phyloP scores from a whole-genome alignment of 257 asterid species.

The Handroanthus guayacan region DNA sequence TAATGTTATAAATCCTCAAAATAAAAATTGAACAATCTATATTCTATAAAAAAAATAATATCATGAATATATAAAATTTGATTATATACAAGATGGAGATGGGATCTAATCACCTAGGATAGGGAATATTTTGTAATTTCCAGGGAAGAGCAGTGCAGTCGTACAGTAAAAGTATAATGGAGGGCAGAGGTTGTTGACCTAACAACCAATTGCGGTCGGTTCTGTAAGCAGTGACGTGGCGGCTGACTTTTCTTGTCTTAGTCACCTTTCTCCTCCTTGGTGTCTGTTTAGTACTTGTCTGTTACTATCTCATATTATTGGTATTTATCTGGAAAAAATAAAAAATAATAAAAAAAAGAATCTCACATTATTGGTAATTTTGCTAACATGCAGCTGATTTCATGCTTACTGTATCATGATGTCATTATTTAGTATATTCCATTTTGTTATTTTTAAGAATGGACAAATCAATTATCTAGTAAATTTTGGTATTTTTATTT shows the following conservation, averaged over 20 bases:
- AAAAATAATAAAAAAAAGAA: too few relatives aligned
- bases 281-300: background rate
- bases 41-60: too few relatives aligned
- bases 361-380: background rate
- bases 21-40: too few relatives aligned
- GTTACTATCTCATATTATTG: conserved; percentile 14
- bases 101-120: background rate
- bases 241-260: conserved; percentile 36
- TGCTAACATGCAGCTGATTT: conserved; percentile 16
- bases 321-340: too few relatives aligned
- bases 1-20: too few relatives aligned
- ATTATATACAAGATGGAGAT: too few relatives aligned
- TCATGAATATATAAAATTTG: too few relatives aligned
- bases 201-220: conserved; percentile 32
- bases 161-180: background rate
- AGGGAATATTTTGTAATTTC: conserved; percentile 6
- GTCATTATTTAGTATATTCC: conserved; percentile 6
- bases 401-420: conserved; percentile 41
- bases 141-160: conserved; percentile 3
- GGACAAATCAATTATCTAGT: too few relatives aligned
- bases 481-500: too few relatives aligned
- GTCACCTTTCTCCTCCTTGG: background rate
- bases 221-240: conserved; percentile 44
- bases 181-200: conserved; percentile 50
- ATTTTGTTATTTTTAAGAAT: too few relatives aligned